Evolutionary conservation across 129 eudicot genomes (phyloP), one percentile per base, ranked within the genome.

Genomic region (Flaveria bidentis): DNA sequence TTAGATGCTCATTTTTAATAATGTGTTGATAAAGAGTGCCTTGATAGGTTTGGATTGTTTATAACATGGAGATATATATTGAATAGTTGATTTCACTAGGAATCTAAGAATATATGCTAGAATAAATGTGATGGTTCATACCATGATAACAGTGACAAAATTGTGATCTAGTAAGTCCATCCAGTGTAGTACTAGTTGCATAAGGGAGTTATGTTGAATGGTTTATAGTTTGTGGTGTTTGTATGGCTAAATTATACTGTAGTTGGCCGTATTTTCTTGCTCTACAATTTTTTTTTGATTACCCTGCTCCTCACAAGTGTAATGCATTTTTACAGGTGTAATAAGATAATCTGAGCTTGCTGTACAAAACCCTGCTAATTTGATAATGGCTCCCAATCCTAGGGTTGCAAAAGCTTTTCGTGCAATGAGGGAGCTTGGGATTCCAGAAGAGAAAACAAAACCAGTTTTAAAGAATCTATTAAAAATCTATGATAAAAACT

Each of bases 371-470:
- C 62, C 78, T 67, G 22, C 64, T 55, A 58, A 49, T 70, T 65
- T 72, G 72, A 68, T 20, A 16, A 84, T 86, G 93, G 82, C 87
- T 41, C 87, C 87, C 0, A 88, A 85, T 83, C 79, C 87, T 26
- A 86, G 82, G 67, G 90, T 87, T 74, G 74, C 72, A 7, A 84
- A 81, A 66, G 99, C 99, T 71, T 89, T 91, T 79, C 84, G 85
- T 28, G 99, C 97, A 53, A 94, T 94, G 99, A 79, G 73, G 82
- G 83, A 63, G 66, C 16, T 94, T 18, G 97, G 97, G 20, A 89
- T 94, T 50, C 63, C 90, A n/a, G 96, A 91, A 75, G 94, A 83
- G 62, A 86, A 84, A 69, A 86, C 86, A 81, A 94, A 94, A 75
- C 97, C 96, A 0, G 97, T 89, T 2, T 70, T 94, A 69, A 94